phyloP scores from a whole-genome alignment of 768 basidiomycete genomes.

The Nidularia pulvinata region DNA sequence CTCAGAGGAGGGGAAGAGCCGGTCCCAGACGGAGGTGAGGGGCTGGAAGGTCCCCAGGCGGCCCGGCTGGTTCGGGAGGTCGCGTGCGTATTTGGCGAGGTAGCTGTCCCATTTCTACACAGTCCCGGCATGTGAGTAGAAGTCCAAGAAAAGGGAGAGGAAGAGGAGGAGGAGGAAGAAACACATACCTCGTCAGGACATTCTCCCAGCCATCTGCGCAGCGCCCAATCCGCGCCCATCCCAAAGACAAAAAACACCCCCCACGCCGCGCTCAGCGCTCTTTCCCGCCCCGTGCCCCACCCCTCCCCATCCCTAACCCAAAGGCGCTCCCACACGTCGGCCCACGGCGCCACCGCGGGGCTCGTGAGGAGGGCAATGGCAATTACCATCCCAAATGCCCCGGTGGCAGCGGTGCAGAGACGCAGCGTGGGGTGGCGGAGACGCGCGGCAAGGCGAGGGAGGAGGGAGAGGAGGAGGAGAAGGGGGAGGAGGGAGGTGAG shows the following conservation, averaged over 20 bases:
- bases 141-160: not conserved
- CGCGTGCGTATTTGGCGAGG: constrained; percentile 55
- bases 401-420: constrained; percentile 49
- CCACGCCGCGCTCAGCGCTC: constrained; percentile 57
- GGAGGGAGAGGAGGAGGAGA: constrained; percentile 33
- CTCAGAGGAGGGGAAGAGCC: constrained; percentile 30
- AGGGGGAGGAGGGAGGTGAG: constrained; percentile 28
- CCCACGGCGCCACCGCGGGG: constrained; percentile 45
- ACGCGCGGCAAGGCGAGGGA: constrained; percentile 39
- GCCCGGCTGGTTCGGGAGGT: constrained; percentile 50
- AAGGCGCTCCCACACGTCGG: constrained; percentile 60
- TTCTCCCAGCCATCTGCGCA: constrained; percentile 55
- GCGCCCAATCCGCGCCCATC: constrained; percentile 50
- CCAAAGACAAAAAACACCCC: constrained; percentile 51
- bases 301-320: constrained; percentile 40
- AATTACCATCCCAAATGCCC: constrained; percentile 55
- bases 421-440: constrained; percentile 49
- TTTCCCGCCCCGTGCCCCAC: constrained; percentile 59
- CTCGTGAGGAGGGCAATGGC: constrained; percentile 53
- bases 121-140: not conserved
- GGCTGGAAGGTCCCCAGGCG: constrained; percentile 62
- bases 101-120: constrained; percentile 69
- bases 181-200: constrained; percentile 64
- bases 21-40: constrained; percentile 51
- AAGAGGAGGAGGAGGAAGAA: not conserved